Percentiles rank a stretch among this genome's conserved stretches.
Evolutionary conservation across 2,329 filamentous ascomycete species (phyloP).

Genomic region (Trichoderma arundinaceum): DNA sequence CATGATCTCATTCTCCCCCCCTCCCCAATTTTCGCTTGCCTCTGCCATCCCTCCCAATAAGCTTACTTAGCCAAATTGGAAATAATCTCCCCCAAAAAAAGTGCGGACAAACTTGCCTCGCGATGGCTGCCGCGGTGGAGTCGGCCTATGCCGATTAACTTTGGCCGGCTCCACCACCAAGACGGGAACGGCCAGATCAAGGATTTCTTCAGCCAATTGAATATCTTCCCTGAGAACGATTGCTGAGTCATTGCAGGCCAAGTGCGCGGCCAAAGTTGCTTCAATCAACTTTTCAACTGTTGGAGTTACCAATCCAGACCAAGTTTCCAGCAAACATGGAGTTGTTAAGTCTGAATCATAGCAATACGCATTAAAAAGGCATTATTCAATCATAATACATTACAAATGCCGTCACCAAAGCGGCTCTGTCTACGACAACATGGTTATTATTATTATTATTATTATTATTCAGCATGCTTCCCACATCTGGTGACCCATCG

Average conservation of each 20-base stretch:
- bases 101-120: slow-evolving; percentile 24
- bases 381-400: neutral
- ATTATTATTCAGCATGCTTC: slow-evolving; percentile 53
- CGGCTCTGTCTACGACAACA: neutral
- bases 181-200: neutral
- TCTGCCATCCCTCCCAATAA: neutral
- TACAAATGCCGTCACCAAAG: slow-evolving; percentile 1
- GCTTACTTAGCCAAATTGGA: neutral
- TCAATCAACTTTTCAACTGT: neutral
- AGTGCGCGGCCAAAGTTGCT: slow-evolving; percentile 22
- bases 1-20: no score
- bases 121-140: slow-evolving; percentile 10
- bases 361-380: neutral
- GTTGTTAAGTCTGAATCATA: neutral
- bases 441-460: neutral
- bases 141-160: neutral
- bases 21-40: neutral
- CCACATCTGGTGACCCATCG: slow-evolving; percentile 84
- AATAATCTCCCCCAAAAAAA: neutral
- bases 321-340: neutral
- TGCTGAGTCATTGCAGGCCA: neutral
- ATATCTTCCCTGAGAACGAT: neutral
- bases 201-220: neutral
- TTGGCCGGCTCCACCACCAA: neutral
- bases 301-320: neutral